Evolutionary conservation across 2,329 filamentous ascomycete species (phyloP), one percentile per base, ranked within the genome.

Genomic region (Aspergillus brunneoviolaceus): DNA sequence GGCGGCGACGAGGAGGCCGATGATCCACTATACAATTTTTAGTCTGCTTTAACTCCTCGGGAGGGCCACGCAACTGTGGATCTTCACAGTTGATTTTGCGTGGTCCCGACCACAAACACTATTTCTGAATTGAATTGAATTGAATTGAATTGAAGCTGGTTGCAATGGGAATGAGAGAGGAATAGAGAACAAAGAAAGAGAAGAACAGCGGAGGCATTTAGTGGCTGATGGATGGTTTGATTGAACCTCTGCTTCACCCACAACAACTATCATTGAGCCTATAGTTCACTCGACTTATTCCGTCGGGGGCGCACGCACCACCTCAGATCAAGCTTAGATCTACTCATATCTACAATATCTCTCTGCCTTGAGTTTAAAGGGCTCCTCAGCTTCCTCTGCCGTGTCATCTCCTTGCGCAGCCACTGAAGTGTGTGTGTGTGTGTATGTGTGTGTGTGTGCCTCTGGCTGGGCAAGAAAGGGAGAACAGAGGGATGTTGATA

Each of bases 21-120:
- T 49, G 59, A 55, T 60, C 61, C 61, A 65, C 61, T 62, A 57
- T 60, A 59, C 49, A 57, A 59, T 49, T 61, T 55, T 49, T 55
- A 55, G 49, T 52, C 48, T 57, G 49, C 53, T 53, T 55, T 55
- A 59, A 59, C 69, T 67, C 64, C 63, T 65, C 63, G 57, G 52
- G 51, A 57, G 62, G 67, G 62, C 69, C 67, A 63, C 64, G 64
- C 63, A 63, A 62, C 54, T 62, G 68, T 71, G 68, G 67, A 69
- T 59, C 62, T 57, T 49, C 53, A 51, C 52, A 54, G 58, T 60
- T 55, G 48, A 55, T n/a, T 55, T 49, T 55, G 45, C 42, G 16
- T 55, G n/a, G 51, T 29, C 48, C 23, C 23, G 27, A 25, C 48
- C 23, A 14, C 48, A 50, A 50, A 31, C 35, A 60, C 42, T 59